These are phyloP conservation scores for Dimargaris xerosporica DNA, from an alignment of 192 early-diverging fungal genomes.

Conservation along the genomic window DNA sequence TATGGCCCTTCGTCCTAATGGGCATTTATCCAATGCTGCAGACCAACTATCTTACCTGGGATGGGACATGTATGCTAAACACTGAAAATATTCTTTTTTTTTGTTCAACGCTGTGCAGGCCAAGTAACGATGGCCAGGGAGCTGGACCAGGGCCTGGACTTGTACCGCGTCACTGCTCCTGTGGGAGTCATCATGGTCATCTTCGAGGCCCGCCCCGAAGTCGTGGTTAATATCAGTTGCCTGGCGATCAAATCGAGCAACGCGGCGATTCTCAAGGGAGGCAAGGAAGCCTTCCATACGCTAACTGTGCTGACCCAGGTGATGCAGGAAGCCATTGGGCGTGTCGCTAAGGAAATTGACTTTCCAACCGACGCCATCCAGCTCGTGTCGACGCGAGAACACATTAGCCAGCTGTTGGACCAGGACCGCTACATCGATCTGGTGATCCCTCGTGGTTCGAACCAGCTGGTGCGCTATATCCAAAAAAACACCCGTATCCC, in stretches of 20 bases:
- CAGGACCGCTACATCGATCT: constrained; percentile 89
- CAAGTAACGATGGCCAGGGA: constrained; percentile 58
- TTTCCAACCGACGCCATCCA: constrained; percentile 65
- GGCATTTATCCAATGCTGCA: neutral
- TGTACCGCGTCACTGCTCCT: constrained; percentile 83
- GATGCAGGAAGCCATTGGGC: constrained; percentile 61
- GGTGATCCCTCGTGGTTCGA: constrained; percentile 90
- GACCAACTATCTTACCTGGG: too few relatives aligned
- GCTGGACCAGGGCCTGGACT: constrained; percentile 68
- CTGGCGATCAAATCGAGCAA: constrained; percentile 94
- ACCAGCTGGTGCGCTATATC: constrained; percentile 77
- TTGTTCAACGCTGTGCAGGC: neutral
- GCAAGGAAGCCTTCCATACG: constrained; percentile 75
- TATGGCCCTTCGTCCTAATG: too few relatives aligned
- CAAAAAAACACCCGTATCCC: constrained; percentile 93
- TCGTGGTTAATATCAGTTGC: constrained; percentile 91
- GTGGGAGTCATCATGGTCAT: constrained; percentile 94
- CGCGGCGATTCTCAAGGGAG: constrained; percentile 95
- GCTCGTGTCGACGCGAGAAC: constrained; percentile 77
- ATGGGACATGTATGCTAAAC: constrained; percentile 12
- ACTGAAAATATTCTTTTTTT: neutral
- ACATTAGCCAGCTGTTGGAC: constrained; percentile 70
- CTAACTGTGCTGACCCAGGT: constrained; percentile 59
- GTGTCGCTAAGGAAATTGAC: constrained; percentile 16
- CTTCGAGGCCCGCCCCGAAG: constrained; percentile 97